Evolutionary conservation across 768 basidiomycete genomes (phyloP), one percentile per base, ranked within the genome.

Genomic region (Tulasnella sp.): DNA sequence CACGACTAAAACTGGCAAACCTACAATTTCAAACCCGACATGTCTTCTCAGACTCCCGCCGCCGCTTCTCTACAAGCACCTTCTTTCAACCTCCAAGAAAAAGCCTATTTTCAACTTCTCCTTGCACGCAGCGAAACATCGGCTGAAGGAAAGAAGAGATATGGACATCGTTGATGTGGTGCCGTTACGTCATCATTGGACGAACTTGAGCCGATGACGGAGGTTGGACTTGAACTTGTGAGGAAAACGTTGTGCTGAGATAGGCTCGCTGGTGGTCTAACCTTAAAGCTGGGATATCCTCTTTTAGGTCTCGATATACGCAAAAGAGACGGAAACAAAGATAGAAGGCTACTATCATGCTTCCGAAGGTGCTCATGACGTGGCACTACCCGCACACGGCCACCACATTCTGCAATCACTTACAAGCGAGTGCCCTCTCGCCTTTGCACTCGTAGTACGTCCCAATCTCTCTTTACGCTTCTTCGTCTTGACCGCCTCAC

Each of bases 131-230:
- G 90, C 91, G 54, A 93, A 92, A 81, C 88, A 93, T 81, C n/a
- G 80, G 22, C 74, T 82, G 29, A 31, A 34, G 29, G n/a, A 17
- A 71, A 12, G 8, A 8, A 12, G 70, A n/a, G n/a, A n/a, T n/a
- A n/a, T n/a, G 80, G 80, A 0, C 22, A 37, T 70, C 15, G 36
- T 85, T 70, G 92, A 94, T 80, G 87, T 89, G 2, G 85, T 95
- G 54, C 93, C 93, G 22, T 85, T 95, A 40, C 86, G 93, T 71
- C 93, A 95, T 81, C 90, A 93, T 81, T 94, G 93, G 93, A 93
- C 92, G 9, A 90, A 87, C 79, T 85, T 95, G 72, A 91, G 90
- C 78, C 92, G 3, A 91, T 91, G 90, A 93, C 93, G 91, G 92
- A 93, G 81, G 89, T 93, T 77, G 93, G 92, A 34, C 86, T 93